These are phyloP conservation scores for Citrus unshiu DNA, from an alignment of 345 rosid species.

Conservation along the genomic window DNA sequence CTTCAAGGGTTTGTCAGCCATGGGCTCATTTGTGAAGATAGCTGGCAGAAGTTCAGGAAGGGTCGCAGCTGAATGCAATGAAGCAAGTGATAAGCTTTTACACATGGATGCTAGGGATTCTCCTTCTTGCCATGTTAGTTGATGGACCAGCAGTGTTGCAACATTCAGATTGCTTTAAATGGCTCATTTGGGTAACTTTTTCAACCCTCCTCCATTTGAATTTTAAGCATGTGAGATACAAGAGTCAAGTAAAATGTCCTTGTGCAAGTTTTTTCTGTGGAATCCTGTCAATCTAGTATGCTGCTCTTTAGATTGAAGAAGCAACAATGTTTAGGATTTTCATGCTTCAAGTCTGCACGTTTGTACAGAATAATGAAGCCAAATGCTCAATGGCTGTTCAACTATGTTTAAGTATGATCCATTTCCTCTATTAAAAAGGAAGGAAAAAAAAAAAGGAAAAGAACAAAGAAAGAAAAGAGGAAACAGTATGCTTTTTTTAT, in stretches of 20 bases:
- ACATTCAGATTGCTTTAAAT: not conserved
- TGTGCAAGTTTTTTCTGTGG: not conserved
- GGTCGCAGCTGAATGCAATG: slow-evolving; percentile 37
- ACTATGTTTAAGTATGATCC: not conserved
- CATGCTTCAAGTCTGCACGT: not conserved
- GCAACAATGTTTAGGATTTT: not conserved
- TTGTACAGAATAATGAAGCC: not conserved
- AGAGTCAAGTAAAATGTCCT: not conserved
- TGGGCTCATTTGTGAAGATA: slow-evolving; percentile 41
- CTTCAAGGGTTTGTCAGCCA: slow-evolving; percentile 47
- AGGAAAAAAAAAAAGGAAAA: no score
- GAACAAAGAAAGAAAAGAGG: no score
- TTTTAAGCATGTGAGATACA: not conserved
- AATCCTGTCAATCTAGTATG: not conserved
- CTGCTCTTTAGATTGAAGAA: slow-evolving; percentile 7
- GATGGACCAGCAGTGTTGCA: not conserved
- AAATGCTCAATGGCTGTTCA: not conserved
- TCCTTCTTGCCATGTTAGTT: not conserved
- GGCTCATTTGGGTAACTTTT: slow-evolving; percentile 6
- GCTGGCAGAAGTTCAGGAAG: slow-evolving; percentile 40
- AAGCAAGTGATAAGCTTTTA: slow-evolving; percentile 30
- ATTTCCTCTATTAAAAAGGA: not conserved
- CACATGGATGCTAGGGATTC: not conserved
- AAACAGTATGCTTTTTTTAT: not conserved
- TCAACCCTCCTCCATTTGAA: not conserved